These are phyloP conservation scores for Neocallimastix lanati DNA, from an alignment of 192 early-diverging fungal genomes.

Conservation along the genomic window DNA sequence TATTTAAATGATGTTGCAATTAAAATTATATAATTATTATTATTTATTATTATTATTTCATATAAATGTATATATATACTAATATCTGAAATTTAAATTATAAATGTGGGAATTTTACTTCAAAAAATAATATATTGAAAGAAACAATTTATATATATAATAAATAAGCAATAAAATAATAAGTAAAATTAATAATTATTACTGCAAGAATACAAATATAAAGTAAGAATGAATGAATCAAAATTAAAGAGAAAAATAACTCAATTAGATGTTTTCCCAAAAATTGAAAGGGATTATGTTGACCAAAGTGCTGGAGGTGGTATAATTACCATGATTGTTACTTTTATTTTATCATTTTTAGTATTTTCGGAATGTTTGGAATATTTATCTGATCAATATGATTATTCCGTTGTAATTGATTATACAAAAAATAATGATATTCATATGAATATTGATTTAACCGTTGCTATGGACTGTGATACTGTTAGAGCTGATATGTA, in stretches of 20 bases:
- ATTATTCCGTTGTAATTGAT: slow-evolving; percentile 71
- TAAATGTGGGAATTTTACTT: no score
- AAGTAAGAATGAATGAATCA: not conserved
- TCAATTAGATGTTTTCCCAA: slow-evolving; percentile 67
- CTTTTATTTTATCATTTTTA: slow-evolving; percentile 44
- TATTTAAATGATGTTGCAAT: no score
- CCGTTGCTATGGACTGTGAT: slow-evolving; percentile 71
- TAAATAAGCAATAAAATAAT: no score
- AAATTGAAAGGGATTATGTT: slow-evolving; percentile 65
- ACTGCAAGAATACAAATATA: no score
- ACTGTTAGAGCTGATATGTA: slow-evolving; percentile 22
- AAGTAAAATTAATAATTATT: no score
- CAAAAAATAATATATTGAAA: no score
- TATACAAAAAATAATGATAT: slow-evolving; percentile 32
- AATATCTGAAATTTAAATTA: no score
- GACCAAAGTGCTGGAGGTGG: slow-evolving; percentile 53
- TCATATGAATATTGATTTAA: slow-evolving; percentile 72
- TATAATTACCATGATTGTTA: slow-evolving; percentile 49
- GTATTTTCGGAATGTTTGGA: slow-evolving; percentile 46
- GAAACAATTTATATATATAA: no score
- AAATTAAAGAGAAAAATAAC: not conserved
- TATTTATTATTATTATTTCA: no score
- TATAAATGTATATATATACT: no score
- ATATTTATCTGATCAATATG: slow-evolving; percentile 38
- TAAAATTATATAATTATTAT: no score